These are phyloP conservation scores for Boletellus sp. DNA, from an alignment of 768 basidiomycete genomes.

Conservation along the genomic window DNA sequence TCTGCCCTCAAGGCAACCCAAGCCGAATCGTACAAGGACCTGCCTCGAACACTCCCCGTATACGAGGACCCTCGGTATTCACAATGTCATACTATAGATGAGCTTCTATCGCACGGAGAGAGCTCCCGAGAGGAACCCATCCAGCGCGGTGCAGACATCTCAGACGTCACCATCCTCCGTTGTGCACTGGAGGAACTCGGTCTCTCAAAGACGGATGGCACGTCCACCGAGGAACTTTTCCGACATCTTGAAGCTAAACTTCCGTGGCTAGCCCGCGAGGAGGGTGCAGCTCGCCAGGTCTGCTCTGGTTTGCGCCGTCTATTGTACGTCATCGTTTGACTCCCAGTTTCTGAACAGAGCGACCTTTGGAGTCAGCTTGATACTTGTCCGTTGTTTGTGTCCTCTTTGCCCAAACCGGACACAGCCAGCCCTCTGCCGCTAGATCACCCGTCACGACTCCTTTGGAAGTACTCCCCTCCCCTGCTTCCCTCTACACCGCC, in stretches of 20 bases:
- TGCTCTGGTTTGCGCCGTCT: conserved; percentile 36
- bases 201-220: conserved; percentile 36
- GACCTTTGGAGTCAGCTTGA: conserved; percentile 59
- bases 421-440: conserved; percentile 2
- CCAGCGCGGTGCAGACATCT: conserved; percentile 32
- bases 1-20: conserved; percentile 55
- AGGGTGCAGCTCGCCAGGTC: conserved; percentile 56
- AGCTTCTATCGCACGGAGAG: conserved; percentile 26
- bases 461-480: conserved; percentile 40
- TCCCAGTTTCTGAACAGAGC: conserved; percentile 29
- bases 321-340: conserved; percentile 1
- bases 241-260: conserved; percentile 52
- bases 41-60: conserved; percentile 52
- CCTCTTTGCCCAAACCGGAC: conserved; percentile 20
- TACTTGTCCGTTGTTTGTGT: conserved; percentile 48
- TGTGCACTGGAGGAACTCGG: conserved; percentile 54
- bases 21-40: conserved; percentile 47
- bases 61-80: conserved; percentile 46
- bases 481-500: conserved; percentile 25
- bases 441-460: conserved; percentile 24
- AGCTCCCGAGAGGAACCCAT: conserved; percentile 7
- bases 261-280: conserved; percentile 52
- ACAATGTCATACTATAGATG: conserved; percentile 44
- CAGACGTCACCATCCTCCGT: conserved; percentile 56
- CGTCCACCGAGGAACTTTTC: conserved; percentile 60